phyloP scores from a whole-genome alignment of 306 rosid species.

The Malus sylvestris region DNA sequence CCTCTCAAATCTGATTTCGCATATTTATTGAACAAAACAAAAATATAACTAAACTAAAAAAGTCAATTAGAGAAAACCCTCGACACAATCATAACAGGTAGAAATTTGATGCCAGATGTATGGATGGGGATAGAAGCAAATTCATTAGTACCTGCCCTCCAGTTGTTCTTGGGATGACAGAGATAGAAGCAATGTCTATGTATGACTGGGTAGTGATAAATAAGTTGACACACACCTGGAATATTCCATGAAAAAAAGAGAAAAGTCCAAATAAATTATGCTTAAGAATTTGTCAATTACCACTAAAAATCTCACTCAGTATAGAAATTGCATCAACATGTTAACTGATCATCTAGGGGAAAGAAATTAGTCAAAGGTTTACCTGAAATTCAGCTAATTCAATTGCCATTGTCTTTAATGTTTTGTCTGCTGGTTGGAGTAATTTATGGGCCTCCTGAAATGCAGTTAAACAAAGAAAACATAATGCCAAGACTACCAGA shows the following conservation, averaged over 20 bases:
- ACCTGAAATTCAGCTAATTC: conserved; percentile 98
- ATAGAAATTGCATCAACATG: conserved; percentile 1
- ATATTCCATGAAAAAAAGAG: conserved; percentile 21
- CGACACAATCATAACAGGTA: not conserved
- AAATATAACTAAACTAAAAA: not conserved
- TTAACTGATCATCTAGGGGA: conserved; percentile 7
- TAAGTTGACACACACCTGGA: conserved; percentile 88
- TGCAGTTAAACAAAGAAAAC: not conserved
- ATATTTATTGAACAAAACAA: not conserved
- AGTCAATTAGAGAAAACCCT: not conserved
- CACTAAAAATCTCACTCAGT: conserved; percentile 5
- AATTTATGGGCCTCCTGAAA: conserved; percentile 92
- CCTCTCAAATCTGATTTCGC: not conserved
- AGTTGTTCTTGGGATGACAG: conserved; percentile 83
- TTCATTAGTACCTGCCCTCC: conserved; percentile 81
- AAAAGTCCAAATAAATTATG: conserved; percentile 11
- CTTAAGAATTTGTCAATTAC: not conserved
- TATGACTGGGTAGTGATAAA: conserved; percentile 86
- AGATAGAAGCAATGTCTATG: conserved; percentile 81
- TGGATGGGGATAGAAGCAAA: not conserved
- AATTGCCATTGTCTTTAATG: conserved; percentile 76
- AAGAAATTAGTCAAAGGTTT: conserved; percentile 11
- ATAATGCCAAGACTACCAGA: not conserved
- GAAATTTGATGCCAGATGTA: not conserved
- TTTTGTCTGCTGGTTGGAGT: conserved; percentile 88